Evolutionary conservation across 2,329 filamentous ascomycete species (phyloP).

Genomic region (Ophiocordyceps camponoti-leonardi): DNA sequence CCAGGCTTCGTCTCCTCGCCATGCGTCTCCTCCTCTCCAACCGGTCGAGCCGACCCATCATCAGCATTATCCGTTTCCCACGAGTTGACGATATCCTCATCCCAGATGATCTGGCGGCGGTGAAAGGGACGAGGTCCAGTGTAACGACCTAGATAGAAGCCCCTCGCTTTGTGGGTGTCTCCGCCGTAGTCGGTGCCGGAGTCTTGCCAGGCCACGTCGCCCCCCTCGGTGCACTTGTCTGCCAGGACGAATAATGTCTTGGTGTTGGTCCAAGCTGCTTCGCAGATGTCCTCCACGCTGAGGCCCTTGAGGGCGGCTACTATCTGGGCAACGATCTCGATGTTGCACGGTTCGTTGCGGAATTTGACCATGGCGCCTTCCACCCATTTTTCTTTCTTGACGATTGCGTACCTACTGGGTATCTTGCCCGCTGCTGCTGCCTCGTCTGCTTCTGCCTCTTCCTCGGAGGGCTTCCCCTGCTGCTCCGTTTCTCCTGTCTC

Average conservation of each 20-base stretch:
- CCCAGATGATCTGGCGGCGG: too few species aligned
- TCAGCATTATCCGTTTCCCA: too few species aligned
- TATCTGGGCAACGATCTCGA: constrained; percentile 73
- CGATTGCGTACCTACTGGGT: constrained; percentile 56
- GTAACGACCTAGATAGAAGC: too few species aligned
- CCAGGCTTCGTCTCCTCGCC: too few species aligned
- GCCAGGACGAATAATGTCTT: constrained; percentile 60
- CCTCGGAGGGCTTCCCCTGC: constrained; percentile 4
- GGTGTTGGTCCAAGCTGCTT: constrained; percentile 74
- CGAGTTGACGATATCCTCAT: too few species aligned
- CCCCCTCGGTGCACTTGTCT: constrained; percentile 7
- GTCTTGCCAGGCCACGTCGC: not conserved
- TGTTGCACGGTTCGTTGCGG: constrained; percentile 80
- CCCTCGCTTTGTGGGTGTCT: not conserved
- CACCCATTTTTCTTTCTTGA: constrained; percentile 94
- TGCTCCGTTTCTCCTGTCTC: not conserved
- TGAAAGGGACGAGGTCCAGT: too few species aligned
- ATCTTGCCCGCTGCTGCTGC: constrained; percentile 40
- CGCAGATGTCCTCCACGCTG: constrained; percentile 63
- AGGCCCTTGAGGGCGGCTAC: constrained; percentile 76
- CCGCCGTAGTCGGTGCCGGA: not conserved
- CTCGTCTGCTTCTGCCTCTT: constrained; percentile 15
- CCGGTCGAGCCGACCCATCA: too few species aligned
- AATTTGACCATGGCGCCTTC: constrained; percentile 85
- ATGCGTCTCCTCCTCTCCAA: too few species aligned